Evolutionary conservation across 148 eudicot genomes (phyloP).

Genomic region (Drosera capensis): DNA sequence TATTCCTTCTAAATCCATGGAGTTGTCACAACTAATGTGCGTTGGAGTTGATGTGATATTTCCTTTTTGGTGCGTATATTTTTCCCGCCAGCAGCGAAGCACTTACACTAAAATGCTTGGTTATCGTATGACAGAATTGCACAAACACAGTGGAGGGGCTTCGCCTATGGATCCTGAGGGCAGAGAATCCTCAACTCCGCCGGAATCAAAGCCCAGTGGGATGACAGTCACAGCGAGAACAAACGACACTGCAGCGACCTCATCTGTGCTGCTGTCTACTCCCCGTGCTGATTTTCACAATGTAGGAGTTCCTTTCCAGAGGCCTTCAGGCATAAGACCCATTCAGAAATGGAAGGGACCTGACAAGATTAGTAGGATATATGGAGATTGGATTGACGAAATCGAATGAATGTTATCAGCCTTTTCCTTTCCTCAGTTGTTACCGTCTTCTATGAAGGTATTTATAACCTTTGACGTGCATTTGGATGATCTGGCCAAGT

Average conservation of each 20-base stretch:
- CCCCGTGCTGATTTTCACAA: slow-evolving; percentile 29
- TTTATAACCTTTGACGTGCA: too few relatives aligned
- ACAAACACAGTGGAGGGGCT: slow-evolving; percentile 22
- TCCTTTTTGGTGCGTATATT: too few relatives aligned
- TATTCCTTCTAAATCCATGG: too few relatives aligned
- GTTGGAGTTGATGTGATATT: too few relatives aligned
- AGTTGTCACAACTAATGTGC: too few relatives aligned
- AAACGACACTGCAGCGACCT: slow-evolving; percentile 9
- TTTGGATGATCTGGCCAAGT: too few relatives aligned
- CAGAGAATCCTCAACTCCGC: slow-evolving; percentile 16
- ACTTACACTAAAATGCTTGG: neutral
- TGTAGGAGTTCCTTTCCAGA: slow-evolving; percentile 37
- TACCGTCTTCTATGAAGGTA: too few relatives aligned
- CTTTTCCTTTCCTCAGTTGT: too few relatives aligned
- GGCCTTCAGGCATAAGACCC: slow-evolving; percentile 35
- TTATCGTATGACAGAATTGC: slow-evolving; percentile 17
- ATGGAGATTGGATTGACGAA: slow-evolving; percentile 94
- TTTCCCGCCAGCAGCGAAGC: neutral
- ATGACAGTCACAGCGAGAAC: slow-evolving; percentile 17
- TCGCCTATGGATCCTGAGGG: slow-evolving; percentile 17
- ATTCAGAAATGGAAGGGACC: slow-evolving; percentile 83
- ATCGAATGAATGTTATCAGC: too few relatives aligned
- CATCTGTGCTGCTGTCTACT: slow-evolving; percentile 7
- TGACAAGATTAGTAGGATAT: slow-evolving; percentile 77
- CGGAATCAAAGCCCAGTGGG: slow-evolving; percentile 18